A percentile compares a stretch with the other conserved stretches of the same genome.
Conservation (phyloP, 2,329 filamentous ascomycete genomes). For the Calonectria pseudoreteaudii region DNA sequence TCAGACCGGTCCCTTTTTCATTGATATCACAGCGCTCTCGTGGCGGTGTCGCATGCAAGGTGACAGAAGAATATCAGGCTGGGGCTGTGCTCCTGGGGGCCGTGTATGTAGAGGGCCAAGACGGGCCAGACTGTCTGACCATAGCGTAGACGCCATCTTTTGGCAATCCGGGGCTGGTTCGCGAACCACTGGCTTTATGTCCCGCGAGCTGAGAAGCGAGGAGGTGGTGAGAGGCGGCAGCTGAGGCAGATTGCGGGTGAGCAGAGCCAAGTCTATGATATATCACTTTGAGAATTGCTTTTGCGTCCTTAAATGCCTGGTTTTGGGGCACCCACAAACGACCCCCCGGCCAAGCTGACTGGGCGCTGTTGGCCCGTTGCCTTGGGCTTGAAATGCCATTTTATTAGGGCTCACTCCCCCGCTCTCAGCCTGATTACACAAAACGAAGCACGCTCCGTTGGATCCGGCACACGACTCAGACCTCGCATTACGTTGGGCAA, state of each 20-base stretch:
- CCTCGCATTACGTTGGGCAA: not conserved
- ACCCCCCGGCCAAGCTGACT: not conserved
- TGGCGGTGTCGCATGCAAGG: not conserved
- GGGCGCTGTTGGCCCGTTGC: not conserved
- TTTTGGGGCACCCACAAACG: not conserved
- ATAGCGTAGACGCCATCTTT: not conserved
- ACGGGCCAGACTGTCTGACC: no score
- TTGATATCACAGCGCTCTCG: no score
- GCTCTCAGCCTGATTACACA: not conserved
- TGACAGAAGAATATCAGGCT: no score
- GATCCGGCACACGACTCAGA: not conserved
- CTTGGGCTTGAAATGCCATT: not conserved
- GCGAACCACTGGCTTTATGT: not conserved
- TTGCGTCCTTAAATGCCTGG: not conserved
- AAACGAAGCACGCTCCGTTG: not conserved
- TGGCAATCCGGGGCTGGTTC: not conserved
- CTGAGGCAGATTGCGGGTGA: not conserved
- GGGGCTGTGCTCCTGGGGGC: no score
- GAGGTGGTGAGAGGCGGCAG: not conserved
- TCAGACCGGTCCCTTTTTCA: not conserved
- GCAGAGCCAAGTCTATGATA: not conserved
- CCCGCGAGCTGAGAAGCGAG: not conserved
- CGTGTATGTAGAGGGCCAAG: not conserved
- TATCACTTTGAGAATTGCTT: not conserved
- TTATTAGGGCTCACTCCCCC: not conserved